Percentiles rank a stretch among this genome's conserved stretches.
These are phyloP conservation scores for Hypsizygus marmoreus DNA, from an alignment of 768 basidiomycete genomes.

Conservation along the genomic window DNA sequence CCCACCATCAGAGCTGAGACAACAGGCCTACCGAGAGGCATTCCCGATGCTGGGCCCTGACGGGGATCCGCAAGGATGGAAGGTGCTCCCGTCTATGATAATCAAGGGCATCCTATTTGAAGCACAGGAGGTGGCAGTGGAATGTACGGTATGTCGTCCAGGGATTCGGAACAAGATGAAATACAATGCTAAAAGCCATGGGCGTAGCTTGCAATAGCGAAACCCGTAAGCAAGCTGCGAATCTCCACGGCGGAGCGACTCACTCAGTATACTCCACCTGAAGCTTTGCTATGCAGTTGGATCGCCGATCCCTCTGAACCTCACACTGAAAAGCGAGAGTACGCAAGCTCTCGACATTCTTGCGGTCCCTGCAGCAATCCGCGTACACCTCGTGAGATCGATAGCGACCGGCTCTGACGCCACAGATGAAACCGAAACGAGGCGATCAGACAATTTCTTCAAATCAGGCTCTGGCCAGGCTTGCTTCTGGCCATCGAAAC, in stretches of 20 bases:
- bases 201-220: slow-evolving; percentile 53
- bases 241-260: background rate
- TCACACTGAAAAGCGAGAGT: slow-evolving; percentile 48
- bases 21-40: slow-evolving; percentile 34
- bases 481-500: slow-evolving; percentile 50
- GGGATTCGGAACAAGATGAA: background rate
- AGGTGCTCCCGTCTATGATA: slow-evolving; percentile 26
- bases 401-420: slow-evolving; percentile 52
- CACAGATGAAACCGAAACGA: slow-evolving; percentile 34
- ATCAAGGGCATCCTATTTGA: slow-evolving; percentile 37
- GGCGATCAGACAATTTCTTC: slow-evolving; percentile 51
- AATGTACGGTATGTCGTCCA: slow-evolving; percentile 30
- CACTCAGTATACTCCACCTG: background rate
- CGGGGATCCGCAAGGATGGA: slow-evolving; percentile 41
- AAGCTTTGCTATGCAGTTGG: slow-evolving; percentile 57
- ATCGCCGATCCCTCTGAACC: slow-evolving; percentile 48
- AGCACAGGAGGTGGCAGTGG: slow-evolving; percentile 30
- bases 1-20: slow-evolving; percentile 35
- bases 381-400: slow-evolving; percentile 46
- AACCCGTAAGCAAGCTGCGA: slow-evolving; percentile 35
- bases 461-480: slow-evolving; percentile 40
- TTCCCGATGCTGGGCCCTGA: slow-evolving; percentile 34
- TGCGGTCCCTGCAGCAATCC: slow-evolving; percentile 38
- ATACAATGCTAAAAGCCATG: background rate
- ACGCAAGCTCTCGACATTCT: slow-evolving; percentile 53